Conservation (phyloP, 129 eudicot species). For the Lactuca saligna region DNA sequence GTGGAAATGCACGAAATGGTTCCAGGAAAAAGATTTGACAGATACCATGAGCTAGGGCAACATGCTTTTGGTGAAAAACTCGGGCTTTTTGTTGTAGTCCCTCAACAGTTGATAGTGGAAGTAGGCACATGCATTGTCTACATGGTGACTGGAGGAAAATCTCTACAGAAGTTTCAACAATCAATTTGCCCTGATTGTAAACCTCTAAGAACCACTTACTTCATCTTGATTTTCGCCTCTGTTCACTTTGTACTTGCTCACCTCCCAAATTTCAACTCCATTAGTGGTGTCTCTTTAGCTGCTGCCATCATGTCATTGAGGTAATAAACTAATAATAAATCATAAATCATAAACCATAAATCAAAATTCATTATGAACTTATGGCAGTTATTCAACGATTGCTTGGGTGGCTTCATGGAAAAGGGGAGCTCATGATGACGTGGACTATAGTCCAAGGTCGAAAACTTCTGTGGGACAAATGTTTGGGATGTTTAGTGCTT, state of each 20-base stretch:
- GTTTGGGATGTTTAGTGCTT: constrained; percentile 48
- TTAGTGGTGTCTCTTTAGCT: constrained; percentile 51
- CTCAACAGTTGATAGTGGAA: constrained; percentile 61
- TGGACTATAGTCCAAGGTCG: constrained; percentile 44
- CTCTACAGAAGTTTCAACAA: constrained; percentile 48
- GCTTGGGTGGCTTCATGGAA: constrained; percentile 53
- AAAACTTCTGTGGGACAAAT: constrained; percentile 27
- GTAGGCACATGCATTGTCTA: constrained; percentile 55
- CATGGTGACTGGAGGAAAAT: constrained; percentile 70
- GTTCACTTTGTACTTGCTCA: constrained; percentile 59
- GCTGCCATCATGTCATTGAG: constrained; percentile 79
- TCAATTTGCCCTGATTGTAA: constrained; percentile 40
- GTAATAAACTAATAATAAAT: constrained; percentile 42
- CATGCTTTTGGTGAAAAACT: constrained; percentile 66
- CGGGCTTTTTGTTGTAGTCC: constrained; percentile 62
- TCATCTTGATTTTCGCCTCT: constrained; percentile 55
- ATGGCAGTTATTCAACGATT: constrained; percentile 53
- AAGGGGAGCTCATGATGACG: constrained; percentile 37
- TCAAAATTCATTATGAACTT: background rate
- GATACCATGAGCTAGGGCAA: constrained; percentile 73
- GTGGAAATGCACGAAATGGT: constrained; percentile 72
- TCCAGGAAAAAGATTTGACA: constrained; percentile 63
- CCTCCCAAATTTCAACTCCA: constrained; percentile 64
- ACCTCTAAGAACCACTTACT: constrained; percentile 49
- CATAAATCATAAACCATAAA: background rate